Conservation (phyloP, 2,329 filamentous ascomycete species). For the Ascochyta lentis region DNA sequence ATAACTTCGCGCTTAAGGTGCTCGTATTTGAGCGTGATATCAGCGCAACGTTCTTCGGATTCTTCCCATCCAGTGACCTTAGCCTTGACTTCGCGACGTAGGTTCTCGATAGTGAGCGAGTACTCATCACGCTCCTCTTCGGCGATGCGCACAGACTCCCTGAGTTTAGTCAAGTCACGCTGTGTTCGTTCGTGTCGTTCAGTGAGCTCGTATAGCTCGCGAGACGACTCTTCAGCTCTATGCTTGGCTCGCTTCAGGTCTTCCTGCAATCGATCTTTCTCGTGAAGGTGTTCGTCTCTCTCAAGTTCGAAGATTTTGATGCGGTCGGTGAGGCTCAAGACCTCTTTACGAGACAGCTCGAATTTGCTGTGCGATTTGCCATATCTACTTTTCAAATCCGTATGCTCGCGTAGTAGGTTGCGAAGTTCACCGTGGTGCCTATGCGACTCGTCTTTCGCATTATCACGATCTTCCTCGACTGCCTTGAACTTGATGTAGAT, state of each 20-base stretch:
- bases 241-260: slow-evolving; percentile 29
- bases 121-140: slow-evolving; percentile 34
- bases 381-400: slow-evolving; percentile 34
- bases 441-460: slow-evolving; percentile 27
- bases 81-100: slow-evolving; percentile 31
- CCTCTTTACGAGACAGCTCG: slow-evolving; percentile 31
- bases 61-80: slow-evolving; percentile 30
- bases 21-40: slow-evolving; percentile 32
- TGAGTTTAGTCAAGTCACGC: slow-evolving; percentile 32
- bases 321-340: slow-evolving; percentile 26
- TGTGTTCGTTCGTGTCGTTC: slow-evolving; percentile 30
- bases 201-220: slow-evolving; percentile 31
- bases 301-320: slow-evolving; percentile 34
- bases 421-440: slow-evolving; percentile 34
- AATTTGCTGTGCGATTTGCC: slow-evolving; percentile 27
- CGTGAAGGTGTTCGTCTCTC: slow-evolving; percentile 31
- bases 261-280: slow-evolving; percentile 35
- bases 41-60: slow-evolving; percentile 26
- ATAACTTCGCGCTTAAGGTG: slow-evolving; percentile 34
- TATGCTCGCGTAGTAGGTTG: slow-evolving; percentile 29
- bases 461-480: slow-evolving; percentile 28
- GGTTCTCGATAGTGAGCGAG: slow-evolving; percentile 26
- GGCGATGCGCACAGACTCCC: slow-evolving; percentile 26
- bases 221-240: slow-evolving; percentile 27
- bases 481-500: slow-evolving; percentile 25